Evolutionary conservation across 2,329 filamentous ascomycete species (phyloP).

Genomic region (Mariannaea sp.): DNA sequence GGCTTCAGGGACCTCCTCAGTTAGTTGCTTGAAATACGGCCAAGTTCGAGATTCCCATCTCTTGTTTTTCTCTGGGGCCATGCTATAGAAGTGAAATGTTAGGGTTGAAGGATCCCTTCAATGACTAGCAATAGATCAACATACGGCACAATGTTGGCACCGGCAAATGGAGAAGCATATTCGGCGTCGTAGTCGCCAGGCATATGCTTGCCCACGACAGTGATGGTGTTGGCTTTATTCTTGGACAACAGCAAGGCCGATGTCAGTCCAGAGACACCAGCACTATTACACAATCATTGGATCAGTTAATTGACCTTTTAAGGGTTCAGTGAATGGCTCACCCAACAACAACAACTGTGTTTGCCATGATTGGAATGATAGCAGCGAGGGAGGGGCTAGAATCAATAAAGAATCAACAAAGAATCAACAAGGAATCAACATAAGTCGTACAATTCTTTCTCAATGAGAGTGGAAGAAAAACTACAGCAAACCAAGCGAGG

Average conservation of each 20-base stretch:
- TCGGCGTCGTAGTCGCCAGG: conserved; percentile 91
- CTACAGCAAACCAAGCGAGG: too few species aligned
- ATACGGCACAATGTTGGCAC: conserved; percentile 78
- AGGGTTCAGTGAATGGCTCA: conserved; percentile 28
- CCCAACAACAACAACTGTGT: conserved; percentile 44
- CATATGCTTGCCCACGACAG: conserved; percentile 85
- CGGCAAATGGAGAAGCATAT: conserved; percentile 89
- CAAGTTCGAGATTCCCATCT: conserved; percentile 69
- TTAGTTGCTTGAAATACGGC: conserved; percentile 64
- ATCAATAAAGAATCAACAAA: neutral
- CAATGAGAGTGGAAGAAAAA: too few species aligned
- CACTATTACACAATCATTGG: conserved; percentile 38
- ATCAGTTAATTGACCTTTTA: neutral
- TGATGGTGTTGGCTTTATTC: conserved; percentile 57
- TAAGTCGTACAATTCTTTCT: too few species aligned
- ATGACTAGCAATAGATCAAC: conserved; percentile 39
- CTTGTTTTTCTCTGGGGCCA: conserved; percentile 49
- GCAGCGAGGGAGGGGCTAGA: neutral
- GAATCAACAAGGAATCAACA: neutral
- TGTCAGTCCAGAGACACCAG: conserved; percentile 58
- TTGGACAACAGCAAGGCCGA: conserved; percentile 55
- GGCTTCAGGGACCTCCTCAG: conserved; percentile 71
- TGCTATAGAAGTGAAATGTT: conserved; percentile 39
- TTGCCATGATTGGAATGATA: conserved; percentile 39
- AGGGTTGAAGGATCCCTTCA: neutral